Base-by-base conservation (phyloP, 805 yeast species). In the Pichia californica region DNA sequence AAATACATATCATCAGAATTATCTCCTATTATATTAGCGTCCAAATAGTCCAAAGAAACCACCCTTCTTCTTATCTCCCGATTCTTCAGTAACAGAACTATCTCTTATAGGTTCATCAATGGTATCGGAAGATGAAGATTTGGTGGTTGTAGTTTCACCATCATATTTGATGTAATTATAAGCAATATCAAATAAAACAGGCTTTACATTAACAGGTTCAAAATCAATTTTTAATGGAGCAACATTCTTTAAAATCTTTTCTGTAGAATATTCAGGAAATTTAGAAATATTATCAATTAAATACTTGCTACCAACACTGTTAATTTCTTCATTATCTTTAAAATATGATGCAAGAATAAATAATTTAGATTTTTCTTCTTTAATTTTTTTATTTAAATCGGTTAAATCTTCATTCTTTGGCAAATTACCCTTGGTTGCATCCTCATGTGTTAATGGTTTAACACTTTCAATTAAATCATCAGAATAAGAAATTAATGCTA, bases 101-200 rank as follows among this genome's bases (percentile, higher is more conserved):
- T 28, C 45, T 19, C 41, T 19, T 10, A 19, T n/a, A n/a, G 41
- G 23, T 3, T 36, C 35, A 5, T 32, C 43, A 38, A 46, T 34
- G 31, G 55, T 29, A 35, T 46, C n/a, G n/a, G n/a, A n/a, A n/a
- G n/a, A n/a, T n/a, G n/a, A n/a, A 32, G 14, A 5, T 13, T 11
- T 4, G 15, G 23, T 11, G 20, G 19, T 46, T 4, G 54, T 28
- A 10, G 54, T 37, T 18, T n/a, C 36, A n/a, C 50, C 54, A n/a
- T 65, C 68, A 55, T 79, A 81, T 29, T 71, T 69, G 41, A 89
- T 74, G 57, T 85, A 88, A 59, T 88, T 89, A 69, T 71, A 89
- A 0, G 95, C 98, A 51, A 87, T 70, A 59, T 91, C 99, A 55
- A 88, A 93, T 55, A 89, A 74, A 9, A 88, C 95, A 0, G 99